Evolutionary conservation across 176 grass and related monocot species (phyloP).

Genomic region (Raddia guianensis): DNA sequence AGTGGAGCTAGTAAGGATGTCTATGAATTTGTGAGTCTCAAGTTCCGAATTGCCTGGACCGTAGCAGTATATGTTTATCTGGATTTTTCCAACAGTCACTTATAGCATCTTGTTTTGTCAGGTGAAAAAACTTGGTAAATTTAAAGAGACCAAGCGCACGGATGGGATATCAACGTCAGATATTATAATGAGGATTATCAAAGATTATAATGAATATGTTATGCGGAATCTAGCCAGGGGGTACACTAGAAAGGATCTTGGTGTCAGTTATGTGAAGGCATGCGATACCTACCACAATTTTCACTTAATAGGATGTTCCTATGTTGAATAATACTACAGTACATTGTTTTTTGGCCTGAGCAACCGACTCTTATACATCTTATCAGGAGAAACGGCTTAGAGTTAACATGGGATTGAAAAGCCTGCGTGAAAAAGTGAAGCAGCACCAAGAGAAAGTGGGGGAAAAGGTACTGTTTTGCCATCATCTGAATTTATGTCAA

Average conservation of each 20-base stretch:
- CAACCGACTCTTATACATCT: conserved; percentile 30
- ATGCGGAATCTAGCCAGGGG: conserved; percentile 96
- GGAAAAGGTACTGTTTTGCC: conserved; percentile 66
- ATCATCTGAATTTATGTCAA: conserved; percentile 4
- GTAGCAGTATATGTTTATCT: conserved; percentile 1
- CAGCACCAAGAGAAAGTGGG: conserved; percentile 94
- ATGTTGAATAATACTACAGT: conserved; percentile 14
- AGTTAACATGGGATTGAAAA: conserved; percentile 97
- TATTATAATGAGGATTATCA: conserved; percentile 98
- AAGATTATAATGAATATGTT: conserved; percentile 98
- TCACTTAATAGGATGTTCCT: background rate
- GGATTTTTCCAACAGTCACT: conserved; percentile 26
- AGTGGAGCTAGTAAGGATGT: conserved; percentile 94
- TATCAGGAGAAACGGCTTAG: conserved; percentile 86
- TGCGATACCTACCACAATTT: conserved; percentile 22
- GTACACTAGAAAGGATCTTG: conserved; percentile 94
- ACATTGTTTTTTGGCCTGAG: conserved; percentile 23
- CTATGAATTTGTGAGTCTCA: conserved; percentile 82
- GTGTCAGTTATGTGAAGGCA: conserved; percentile 97
- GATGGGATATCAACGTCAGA: conserved; percentile 98
- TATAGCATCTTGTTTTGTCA: conserved; percentile 37
- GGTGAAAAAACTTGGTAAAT: conserved; percentile 88
- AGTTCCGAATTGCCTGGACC: conserved; percentile 29
- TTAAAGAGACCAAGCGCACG: conserved; percentile 93
- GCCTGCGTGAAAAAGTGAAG: conserved; percentile 83